Base-by-base conservation (phyloP, 805 yeast genomes). In the Candida bentonensis region DNA sequence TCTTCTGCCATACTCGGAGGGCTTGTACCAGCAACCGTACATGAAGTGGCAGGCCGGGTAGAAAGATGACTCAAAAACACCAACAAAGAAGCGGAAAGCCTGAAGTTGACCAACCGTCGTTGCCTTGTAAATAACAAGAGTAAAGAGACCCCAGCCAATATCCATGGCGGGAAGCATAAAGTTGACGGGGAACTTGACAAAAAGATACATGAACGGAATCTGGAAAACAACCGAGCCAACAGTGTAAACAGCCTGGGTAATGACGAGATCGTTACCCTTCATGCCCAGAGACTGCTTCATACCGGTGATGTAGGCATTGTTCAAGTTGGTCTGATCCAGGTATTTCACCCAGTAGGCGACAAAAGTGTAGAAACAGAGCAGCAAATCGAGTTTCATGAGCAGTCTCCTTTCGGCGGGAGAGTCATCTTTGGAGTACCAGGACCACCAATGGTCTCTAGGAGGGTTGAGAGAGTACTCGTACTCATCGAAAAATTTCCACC, bases 321-420 rank as follows among this genome's bases (percentile, higher is more conserved):
- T 68, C 46, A 75, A 63, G 56, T 79, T 80, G 33, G 74, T 65
- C 43, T 69, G 68, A 54, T 80, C 86, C 42, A 80, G 63, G 43
- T 76, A 74, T 54, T 79, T 79, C 44, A 79, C 74, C 82, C 82
- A 81, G 58, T 79, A 79, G 1, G 76, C 76, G 46, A 76, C 59
- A 57, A 77, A 71, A 0, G 80, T 67, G 50, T 75, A 74, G 39
- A 50, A 48, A n/a, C 77, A 67, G 42, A 81, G 60, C 26, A 76
- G 54, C 11, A 75, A 48, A 52, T 79, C 86, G 25, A 79, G 56
- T 54, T 79, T 79, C 49, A 65, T 57, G 15, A 76, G 54, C 28
- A 76, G 57, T 22, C 59, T 62, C 41, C 68, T 66, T 42, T 70
- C 75, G 1, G 68, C 74, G 53, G 69, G 64, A 2, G 80, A 61